A percentile compares a stretch with the other conserved stretches of the same genome.
Conservation (phyloP, 176 grass and related monocot genomes). For the Paspalum notatum region DNA sequence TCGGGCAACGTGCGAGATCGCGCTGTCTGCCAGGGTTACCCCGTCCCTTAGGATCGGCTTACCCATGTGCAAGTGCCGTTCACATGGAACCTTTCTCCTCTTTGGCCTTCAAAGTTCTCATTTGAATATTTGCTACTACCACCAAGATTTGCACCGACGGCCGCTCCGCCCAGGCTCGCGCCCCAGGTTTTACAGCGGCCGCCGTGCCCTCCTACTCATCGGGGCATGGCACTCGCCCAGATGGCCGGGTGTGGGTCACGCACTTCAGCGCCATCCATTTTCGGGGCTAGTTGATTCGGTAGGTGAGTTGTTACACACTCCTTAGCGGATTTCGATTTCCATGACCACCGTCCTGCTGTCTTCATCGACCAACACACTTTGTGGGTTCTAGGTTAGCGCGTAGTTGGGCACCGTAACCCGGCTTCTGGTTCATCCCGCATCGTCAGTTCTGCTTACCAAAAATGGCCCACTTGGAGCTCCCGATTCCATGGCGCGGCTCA, state of each 20-base stretch:
- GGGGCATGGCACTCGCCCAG: too few relatives aligned
- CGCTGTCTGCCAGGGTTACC: slow-evolving; percentile 20
- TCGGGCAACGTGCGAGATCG: slow-evolving; percentile 16
- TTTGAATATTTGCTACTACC: slow-evolving; percentile 64
- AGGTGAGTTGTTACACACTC: slow-evolving; percentile 80
- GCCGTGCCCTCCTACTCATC: too few relatives aligned
- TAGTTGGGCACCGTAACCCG: not conserved
- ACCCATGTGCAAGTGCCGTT: slow-evolving; percentile 79
- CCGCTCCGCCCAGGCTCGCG: slow-evolving; percentile 54
- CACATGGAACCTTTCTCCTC: slow-evolving; percentile 92
- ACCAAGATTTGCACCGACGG: slow-evolving; percentile 57
- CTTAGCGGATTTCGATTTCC: slow-evolving; percentile 64
- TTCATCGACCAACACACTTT: slow-evolving; percentile 70
- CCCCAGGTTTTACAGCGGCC: slow-evolving; percentile 47
- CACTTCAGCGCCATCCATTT: slow-evolving; percentile 80
- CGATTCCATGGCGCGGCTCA: not conserved
- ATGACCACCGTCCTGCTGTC: slow-evolving; percentile 40
- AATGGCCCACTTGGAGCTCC: slow-evolving; percentile 38
- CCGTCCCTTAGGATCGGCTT: slow-evolving; percentile 44
- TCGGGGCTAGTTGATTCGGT: slow-evolving; percentile 82
- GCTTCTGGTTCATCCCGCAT: slow-evolving; percentile 61
- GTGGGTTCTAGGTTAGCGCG: slow-evolving; percentile 15
- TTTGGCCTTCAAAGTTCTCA: slow-evolving; percentile 65
- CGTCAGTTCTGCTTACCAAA: slow-evolving; percentile 80
- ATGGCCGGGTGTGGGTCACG: too few relatives aligned